Evolutionary conservation across 1,284 basidiomycete species (phyloP), one percentile per base, ranked within the genome.

Genomic region (Caloboletus inedulis): DNA sequence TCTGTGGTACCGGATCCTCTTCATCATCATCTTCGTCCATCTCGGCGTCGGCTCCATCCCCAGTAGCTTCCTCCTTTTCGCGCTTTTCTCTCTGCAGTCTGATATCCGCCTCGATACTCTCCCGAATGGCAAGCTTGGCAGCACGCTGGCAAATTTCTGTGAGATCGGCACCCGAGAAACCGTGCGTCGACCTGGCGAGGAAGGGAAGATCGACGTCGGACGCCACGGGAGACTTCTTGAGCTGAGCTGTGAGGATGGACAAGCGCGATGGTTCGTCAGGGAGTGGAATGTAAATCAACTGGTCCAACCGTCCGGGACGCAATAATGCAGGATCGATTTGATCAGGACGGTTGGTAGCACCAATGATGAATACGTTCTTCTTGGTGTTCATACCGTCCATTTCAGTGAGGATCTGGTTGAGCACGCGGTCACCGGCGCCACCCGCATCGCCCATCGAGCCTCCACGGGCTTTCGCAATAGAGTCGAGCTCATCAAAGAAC

Each of bases 341-440:
- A 72, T 99, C 96, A n/a, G 96, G 97, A 69, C 96, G 81, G 80
- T 99, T 98, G 59, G 96, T 99, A 42, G 96, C 96, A 61, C 95
- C 96, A 58, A 99, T 98, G 73, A 97, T 94, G 78, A 97, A 97
- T 23, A 98, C 95, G 70, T 98, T 98, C 85, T 98, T 98, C 85
- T 98, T 98, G 43, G 92, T 83, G 74, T 97, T 94, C 91, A 99
- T 97, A 64, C 96, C 96, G 72, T 99, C 97, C 94, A 99, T 98
- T 77, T 99, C 97, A 52, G 97, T 99, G 33, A 95, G 82, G 63
- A 97, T 94, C 72, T 97, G 94, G 75, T 98, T 97, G 55, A 98
- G 82, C 10, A 98, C 95, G 77, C 97, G 94, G 72, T 99, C 97
- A 45, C 94, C 88, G 8, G 96, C 95, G 57, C 96, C 97, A 60